Evolutionary conservation across 805 yeast genomes (phyloP), one percentile per base, ranked within the genome.

Genomic region (Starmerella scarabaei): DNA sequence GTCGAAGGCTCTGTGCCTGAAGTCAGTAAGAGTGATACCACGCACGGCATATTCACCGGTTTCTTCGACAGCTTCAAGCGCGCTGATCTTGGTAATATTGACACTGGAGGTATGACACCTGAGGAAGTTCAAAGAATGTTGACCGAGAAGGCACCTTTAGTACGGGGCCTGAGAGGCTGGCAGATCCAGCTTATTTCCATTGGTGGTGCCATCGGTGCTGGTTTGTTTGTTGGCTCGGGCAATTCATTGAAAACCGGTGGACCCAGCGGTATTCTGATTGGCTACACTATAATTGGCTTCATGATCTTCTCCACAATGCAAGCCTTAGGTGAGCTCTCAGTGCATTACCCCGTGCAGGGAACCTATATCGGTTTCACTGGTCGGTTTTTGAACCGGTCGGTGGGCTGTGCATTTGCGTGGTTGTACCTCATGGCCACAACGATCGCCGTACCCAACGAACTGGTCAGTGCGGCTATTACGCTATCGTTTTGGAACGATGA

Each of bases 201-300:
- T 40, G 88, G 88, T 43, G 85, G 91, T 40, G 77, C 88, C 38
- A 77, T 82, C 43, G 94, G 93, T 54, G 77, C 91, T 24, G 80
- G 80, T 49, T 58, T 75, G 24, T 75, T 72, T 53, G 61, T 75
- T 26, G 71, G 75, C 29, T 61, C 71, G 0, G 76, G 77, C 19
- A 62, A 61, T 29, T 61, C 74, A 9, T 59, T 71, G 35, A 56
- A 59, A 24, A 53, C 52, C 12, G 73, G 72, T 42, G 73, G 73
- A 12, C 70, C 72, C 14, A 80, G 71, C 4, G 73, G 70, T 42
- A 54, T 73, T 15, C 60, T 80, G 30, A 65, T 78, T 33, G 76
- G 81, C 21, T 75, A 69, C 53, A 59, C 68, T 23, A 53, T 72
- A 36, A 71, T 77, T 59, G 83, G 84, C 24, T 59, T 72, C 36